These are phyloP conservation scores for Thinopyrum obtusiflorum DNA, from an alignment of 202 grass and related monocot genomes.

Conservation along the genomic window DNA sequence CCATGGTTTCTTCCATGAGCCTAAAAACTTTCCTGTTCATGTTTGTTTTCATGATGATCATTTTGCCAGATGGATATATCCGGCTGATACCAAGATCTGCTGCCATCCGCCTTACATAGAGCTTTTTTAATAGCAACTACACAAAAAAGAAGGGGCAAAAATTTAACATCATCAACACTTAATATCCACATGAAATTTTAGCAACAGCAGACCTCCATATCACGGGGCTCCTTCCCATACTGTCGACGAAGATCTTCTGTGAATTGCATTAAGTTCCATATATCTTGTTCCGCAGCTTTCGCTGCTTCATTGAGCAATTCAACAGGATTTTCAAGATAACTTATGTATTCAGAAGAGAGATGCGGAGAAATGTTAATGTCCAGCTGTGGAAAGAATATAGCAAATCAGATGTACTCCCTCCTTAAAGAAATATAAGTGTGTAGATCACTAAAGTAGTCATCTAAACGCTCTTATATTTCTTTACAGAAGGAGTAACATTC, in stretches of 20 bases:
- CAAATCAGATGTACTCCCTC: background rate
- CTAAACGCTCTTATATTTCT: too few species aligned
- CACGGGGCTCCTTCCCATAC: slow-evolving; percentile 88
- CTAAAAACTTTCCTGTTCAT: slow-evolving; percentile 87
- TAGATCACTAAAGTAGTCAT: too few species aligned
- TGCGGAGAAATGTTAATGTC: slow-evolving; percentile 81
- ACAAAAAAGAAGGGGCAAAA: slow-evolving; percentile 24
- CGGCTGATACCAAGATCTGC: slow-evolving; percentile 82
- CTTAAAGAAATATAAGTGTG: too few species aligned
- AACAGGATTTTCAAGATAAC: slow-evolving; percentile 89
- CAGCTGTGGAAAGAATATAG: slow-evolving; percentile 49
- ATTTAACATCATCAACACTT: background rate
- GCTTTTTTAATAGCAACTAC: slow-evolving; percentile 90
- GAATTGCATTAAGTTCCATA: slow-evolving; percentile 87
- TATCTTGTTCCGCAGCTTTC: slow-evolving; percentile 79
- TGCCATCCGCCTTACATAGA: slow-evolving; percentile 88
- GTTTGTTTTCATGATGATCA: slow-evolving; percentile 70
- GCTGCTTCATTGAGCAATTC: slow-evolving; percentile 83
- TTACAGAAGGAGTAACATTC: background rate
- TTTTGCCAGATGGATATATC: slow-evolving; percentile 77
- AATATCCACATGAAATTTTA: slow-evolving; percentile 15
- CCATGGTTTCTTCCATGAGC: slow-evolving; percentile 82
- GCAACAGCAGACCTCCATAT: slow-evolving; percentile 77
- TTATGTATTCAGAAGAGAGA: slow-evolving; percentile 93
- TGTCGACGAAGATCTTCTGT: slow-evolving; percentile 71